Base-by-base conservation (phyloP, 305 asterid genomes). In the Rubia balearica region DNA sequence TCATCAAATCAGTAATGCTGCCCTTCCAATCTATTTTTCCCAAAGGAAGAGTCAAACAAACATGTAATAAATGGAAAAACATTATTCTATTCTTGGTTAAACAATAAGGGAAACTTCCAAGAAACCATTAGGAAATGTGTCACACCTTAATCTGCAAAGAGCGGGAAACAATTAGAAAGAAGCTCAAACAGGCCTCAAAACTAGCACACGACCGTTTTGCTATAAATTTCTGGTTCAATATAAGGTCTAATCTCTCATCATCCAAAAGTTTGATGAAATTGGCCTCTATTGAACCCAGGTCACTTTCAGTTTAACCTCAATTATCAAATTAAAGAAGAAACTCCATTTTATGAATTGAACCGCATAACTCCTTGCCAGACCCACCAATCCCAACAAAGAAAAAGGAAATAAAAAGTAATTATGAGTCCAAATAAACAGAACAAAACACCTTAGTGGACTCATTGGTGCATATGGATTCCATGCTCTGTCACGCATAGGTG, bases 401-500 rank as follows among this genome's bases (percentile, higher is more conserved):
- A 38, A 60, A 10, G 7, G n/a, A 24, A 13, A 22, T 0, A n/a
- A 7, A 9, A 3, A 41, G 24, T 22, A 17, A 57, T 41, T 14
- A 45, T 5, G 61, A n/a, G 8, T 33, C 41, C n/a, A 43, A 19
- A 7, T 6, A 45, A 48, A 36, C 19, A 33, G 13, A 63, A 65
- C 3, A 30, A 61, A 67, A 19, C 73, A 94, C 99, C 99, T 88
- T 10, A 90, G 85, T 43, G 99, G 98, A 77, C 95, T 91, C 99
- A 90, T 91, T 11, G 99, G 96, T 36, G 97, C 79, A 62, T 86
- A 87, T 16, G 97, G 98, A 78, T 91, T 94, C 99, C 98, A 94
- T 63, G 99, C 99, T 66, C 95, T 78, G 79, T 94, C 98, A 41
- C 96, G 98, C 99, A 88, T 91, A 71, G 98, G 99, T 6, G 97